Evolutionary conservation across 495 filamentous ascomycete species (phyloP).

Genomic region (Tuber calosporum): DNA sequence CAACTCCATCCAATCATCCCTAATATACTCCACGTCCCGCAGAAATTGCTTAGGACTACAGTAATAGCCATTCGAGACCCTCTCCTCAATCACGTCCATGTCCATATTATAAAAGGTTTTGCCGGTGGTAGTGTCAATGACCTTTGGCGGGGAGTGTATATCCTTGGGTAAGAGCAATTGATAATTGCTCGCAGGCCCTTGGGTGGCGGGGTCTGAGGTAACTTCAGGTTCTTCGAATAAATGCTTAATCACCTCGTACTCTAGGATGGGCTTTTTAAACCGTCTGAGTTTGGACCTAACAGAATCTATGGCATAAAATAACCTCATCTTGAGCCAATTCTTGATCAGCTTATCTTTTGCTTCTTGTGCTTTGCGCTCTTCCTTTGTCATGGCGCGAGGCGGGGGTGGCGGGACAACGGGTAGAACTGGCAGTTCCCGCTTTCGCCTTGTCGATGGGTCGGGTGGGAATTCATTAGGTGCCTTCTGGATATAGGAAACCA

Average conservation of each 20-base stretch:
- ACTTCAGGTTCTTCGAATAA: constrained; percentile 66
- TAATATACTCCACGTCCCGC: constrained; percentile 71
- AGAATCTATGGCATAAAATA: constrained; percentile 93
- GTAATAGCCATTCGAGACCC: constrained; percentile 91
- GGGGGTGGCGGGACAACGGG: constrained; percentile 67
- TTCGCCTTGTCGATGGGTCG: constrained; percentile 74
- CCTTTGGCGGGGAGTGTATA: constrained; percentile 21
- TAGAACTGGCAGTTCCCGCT: constrained; percentile 68
- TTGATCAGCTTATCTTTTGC: constrained; percentile 70
- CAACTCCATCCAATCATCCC: constrained; percentile 68
- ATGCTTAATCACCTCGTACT: constrained; percentile 63
- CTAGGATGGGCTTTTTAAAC: constrained; percentile 73
- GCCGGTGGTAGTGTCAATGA: constrained; percentile 47
- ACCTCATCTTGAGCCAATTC: constrained; percentile 74
- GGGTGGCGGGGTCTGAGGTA: constrained; percentile 53
- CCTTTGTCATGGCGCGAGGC: constrained; percentile 58
- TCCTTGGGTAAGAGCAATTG: background rate
- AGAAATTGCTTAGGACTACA: constrained; percentile 80
- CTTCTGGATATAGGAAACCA: constrained; percentile 66
- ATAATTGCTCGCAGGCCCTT: background rate
- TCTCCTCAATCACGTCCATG: constrained; percentile 85
- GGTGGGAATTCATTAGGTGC: constrained; percentile 72
- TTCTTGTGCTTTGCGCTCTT: constrained; percentile 71
- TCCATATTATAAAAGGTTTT: constrained; percentile 95
- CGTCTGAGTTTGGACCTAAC: constrained; percentile 76